Evolutionary conservation across 768 basidiomycete species (phyloP), one percentile per base, ranked within the genome.

Genomic region (Favolaschia claudopus): DNA sequence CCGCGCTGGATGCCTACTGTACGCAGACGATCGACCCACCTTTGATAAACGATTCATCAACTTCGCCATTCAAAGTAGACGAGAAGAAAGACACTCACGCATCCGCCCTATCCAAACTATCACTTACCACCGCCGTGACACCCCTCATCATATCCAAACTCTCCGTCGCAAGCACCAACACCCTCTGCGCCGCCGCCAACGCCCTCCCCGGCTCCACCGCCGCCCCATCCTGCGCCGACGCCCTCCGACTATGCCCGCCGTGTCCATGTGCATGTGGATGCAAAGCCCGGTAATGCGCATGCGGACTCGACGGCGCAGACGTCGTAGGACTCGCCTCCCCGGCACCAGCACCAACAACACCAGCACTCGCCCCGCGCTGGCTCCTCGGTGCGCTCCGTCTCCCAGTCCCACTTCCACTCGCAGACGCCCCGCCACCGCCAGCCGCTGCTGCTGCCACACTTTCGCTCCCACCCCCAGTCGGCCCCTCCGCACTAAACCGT

Each of bases 131-230:
- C 5, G 85, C 82, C n/a, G 92, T 92, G 27, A 95, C 92, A 27
- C 91, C 87, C 27, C 89, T 81, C 81, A 96, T 87, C 93, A 95
- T 96, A 69, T 96, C 94, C 72, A 96, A 69, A 69, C 93, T 95
- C 77, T 96, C 95, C 14, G 90, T 91, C 13, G 95, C 93, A 9
- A 96, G 85, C 8, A 88, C 86, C 64, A 96, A 71, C 19, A 96
- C 88, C 47, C 90, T 79, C 70, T 92, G 89, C 10, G 95, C 92
- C 27, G 93, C 90, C 15, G 86, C 81, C 22, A 85, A 81, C 2
- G 91, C 92, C 7, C 86, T 77, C 32, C 85, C 79, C 0, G 84
- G 81, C 43, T 78, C 74, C 19, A 77, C 69, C 9, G 58, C 43
- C 42, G 62, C 54, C 27, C 63, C 51, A 17, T 25, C 50, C 33